Evolutionary conservation across 1,284 basidiomycete genomes (phyloP).

Genomic region (Fomitopsis palustris): DNA sequence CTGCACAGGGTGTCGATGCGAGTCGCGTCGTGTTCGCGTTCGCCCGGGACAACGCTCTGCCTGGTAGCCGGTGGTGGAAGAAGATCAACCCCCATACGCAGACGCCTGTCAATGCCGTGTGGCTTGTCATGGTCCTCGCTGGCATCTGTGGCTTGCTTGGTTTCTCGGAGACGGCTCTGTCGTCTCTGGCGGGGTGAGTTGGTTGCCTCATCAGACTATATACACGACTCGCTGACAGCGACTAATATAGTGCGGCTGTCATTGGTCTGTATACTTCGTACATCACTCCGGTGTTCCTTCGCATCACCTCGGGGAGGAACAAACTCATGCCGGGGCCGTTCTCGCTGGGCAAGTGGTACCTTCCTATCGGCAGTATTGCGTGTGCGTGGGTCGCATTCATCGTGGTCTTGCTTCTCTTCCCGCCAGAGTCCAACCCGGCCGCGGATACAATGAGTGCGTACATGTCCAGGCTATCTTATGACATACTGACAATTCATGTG

Average conservation of each 20-base stretch:
- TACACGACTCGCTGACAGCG: neutral
- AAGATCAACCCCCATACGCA: conserved; percentile 51
- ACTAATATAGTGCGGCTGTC: conserved; percentile 61
- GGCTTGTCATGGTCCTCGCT: conserved; percentile 62
- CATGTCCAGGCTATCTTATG: conserved; percentile 1
- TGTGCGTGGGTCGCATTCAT: conserved; percentile 68
- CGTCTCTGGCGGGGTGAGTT: conserved; percentile 63
- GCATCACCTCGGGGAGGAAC: conserved; percentile 62
- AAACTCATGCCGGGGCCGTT: conserved; percentile 58
- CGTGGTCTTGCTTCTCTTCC: conserved; percentile 58
- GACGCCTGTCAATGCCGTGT: conserved; percentile 72
- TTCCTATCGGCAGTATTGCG: conserved; percentile 56
- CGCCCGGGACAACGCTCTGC: conserved; percentile 68
- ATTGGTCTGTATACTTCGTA: conserved; percentile 71
- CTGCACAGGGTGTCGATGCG: conserved; percentile 72
- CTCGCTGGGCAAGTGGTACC: conserved; percentile 54
- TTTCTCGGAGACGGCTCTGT: conserved; percentile 59
- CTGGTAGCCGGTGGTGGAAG: conserved; percentile 68
- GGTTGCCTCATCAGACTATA: neutral
- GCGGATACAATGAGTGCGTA: conserved; percentile 54
- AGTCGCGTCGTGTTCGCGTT: conserved; percentile 75
- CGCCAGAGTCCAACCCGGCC: conserved; percentile 38
- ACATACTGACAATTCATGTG: neutral
- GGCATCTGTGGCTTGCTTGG: conserved; percentile 62
- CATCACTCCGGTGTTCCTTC: conserved; percentile 62